These are phyloP conservation scores for Prunus mongolica DNA, from an alignment of 306 rosid genomes.

Conservation along the genomic window DNA sequence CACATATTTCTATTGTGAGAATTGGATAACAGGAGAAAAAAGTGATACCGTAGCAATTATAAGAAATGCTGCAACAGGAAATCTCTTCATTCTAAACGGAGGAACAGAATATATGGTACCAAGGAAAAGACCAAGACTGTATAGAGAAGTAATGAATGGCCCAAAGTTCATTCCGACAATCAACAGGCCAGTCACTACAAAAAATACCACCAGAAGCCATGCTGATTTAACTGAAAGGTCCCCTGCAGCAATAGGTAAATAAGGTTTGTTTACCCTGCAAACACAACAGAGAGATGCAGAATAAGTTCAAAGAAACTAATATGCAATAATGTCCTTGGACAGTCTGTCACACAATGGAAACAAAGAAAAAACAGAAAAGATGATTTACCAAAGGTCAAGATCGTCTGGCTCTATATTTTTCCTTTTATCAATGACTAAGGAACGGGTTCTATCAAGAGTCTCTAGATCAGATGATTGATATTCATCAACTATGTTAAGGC, in stretches of 20 bases:
- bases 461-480: not conserved
- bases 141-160: slow-evolving; percentile 79
- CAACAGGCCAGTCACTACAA: slow-evolving; percentile 71
- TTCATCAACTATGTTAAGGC: not conserved
- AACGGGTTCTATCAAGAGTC: not conserved
- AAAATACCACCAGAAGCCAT: slow-evolving; percentile 82
- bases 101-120: slow-evolving; percentile 96
- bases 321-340: not conserved
- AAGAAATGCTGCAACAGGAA: slow-evolving; percentile 94
- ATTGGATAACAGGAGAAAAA: slow-evolving; percentile 19
- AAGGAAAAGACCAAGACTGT: slow-evolving; percentile 77
- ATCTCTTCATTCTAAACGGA: slow-evolving; percentile 91
- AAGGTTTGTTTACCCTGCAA: slow-evolving; percentile 96
- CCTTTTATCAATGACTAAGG: not conserved
- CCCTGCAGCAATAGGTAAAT: slow-evolving; percentile 96
- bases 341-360: not conserved
- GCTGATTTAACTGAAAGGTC: slow-evolving; percentile 95
- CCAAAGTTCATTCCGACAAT: slow-evolving; percentile 83
- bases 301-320: not conserved
- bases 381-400: not conserved
- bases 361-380: not conserved
- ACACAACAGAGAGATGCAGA: slow-evolving; percentile 18
- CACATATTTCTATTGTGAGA: slow-evolving; percentile 1
- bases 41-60: slow-evolving; percentile 81
- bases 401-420: not conserved